Evolutionary conservation across 2,329 filamentous ascomycete species (phyloP).

Genomic region (Colletotrichum sp.): DNA sequence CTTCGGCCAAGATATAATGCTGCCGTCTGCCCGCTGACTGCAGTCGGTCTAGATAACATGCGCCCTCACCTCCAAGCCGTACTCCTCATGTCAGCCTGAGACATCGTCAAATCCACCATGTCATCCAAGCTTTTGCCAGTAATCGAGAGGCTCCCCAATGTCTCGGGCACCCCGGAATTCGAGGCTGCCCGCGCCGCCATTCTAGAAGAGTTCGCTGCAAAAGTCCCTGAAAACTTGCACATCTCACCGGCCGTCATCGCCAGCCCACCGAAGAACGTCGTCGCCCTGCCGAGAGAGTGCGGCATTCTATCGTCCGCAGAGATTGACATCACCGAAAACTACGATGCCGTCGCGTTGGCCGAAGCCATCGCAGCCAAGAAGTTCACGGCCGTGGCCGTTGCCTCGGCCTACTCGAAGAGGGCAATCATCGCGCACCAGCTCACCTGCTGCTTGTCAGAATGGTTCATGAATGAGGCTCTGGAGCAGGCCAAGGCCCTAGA

Average conservation of each 20-base stretch:
- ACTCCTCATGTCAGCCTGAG: neutral
- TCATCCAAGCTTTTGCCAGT: neutral
- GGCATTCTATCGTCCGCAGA: constrained; percentile 51
- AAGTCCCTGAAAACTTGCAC: constrained; percentile 33
- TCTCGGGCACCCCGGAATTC: constrained; percentile 27
- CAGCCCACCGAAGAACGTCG: constrained; percentile 29
- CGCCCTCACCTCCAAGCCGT: neutral
- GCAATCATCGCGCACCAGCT: constrained; percentile 32
- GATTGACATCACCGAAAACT: constrained; percentile 51
- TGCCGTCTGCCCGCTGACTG: neutral
- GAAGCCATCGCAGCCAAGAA: constrained; percentile 38
- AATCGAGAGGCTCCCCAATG: neutral
- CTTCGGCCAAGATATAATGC: neutral
- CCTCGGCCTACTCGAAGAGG: constrained; percentile 33
- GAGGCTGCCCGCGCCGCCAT: constrained; percentile 27
- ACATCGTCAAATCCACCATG: neutral
- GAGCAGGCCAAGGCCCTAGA: constrained; percentile 41
- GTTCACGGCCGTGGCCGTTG: constrained; percentile 43
- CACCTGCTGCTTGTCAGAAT: constrained; percentile 45
- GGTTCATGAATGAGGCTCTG: constrained; percentile 47
- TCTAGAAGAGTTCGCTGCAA: constrained; percentile 33
- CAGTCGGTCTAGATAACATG: neutral
- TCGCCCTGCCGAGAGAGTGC: constrained; percentile 38
- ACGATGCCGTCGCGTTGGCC: constrained; percentile 47
- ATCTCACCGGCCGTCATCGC: constrained; percentile 31